Base-by-base conservation (phyloP, 1,284 basidiomycete genomes). In the Cutaneotrichosporon arboriforme region DNA sequence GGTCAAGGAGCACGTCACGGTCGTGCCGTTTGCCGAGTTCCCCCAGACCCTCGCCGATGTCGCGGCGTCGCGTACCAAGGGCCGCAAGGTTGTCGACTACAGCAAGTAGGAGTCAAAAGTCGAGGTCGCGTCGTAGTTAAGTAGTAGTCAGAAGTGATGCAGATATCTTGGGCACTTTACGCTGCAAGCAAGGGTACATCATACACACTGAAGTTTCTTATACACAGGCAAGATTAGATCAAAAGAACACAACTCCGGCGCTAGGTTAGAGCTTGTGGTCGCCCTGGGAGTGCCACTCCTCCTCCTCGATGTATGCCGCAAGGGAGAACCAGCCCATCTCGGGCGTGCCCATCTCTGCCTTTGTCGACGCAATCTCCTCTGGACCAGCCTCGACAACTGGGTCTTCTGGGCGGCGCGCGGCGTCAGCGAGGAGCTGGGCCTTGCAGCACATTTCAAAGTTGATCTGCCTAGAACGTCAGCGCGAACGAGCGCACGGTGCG, bases 21-120 rank as follows among this genome's bases (percentile, higher is more conserved):
- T 56, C 23, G 45, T 55, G 8, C 57, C 57, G 20, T 59, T 59
- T 39, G 18, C 40, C 10, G 46, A 51, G 49, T 55, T 59, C 57
- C 57, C 57, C 9, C 39, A 39, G 22, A 54, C 57, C 33, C 51
- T 59, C 1, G 49, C 39, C 18, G 51, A 46, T 34, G 54, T 55
- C 41, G 51, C 54, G 17, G 42, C 21, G 15, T 49, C 49, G 47
- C 44, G 33, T 40, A 51, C 57, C 17, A 48, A 48, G 37, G 57
- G 57, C 14, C 44, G 57, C 35, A 50, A 53, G 49, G 57, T 59
- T 20, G 41, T 59, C 35, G 51, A 55, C 38, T 59, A 48, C 31
- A 41, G 85, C 8, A 87, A 70, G 8, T 49, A 49, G 47, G 34
- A n/a, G n/a, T n/a, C n/a, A n/a, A n/a, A n/a, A n/a, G n/a, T n/a